Evolutionary conservation across 23 red algal species (phyloP).

Genomic region (Gracilaria domingensis): DNA sequence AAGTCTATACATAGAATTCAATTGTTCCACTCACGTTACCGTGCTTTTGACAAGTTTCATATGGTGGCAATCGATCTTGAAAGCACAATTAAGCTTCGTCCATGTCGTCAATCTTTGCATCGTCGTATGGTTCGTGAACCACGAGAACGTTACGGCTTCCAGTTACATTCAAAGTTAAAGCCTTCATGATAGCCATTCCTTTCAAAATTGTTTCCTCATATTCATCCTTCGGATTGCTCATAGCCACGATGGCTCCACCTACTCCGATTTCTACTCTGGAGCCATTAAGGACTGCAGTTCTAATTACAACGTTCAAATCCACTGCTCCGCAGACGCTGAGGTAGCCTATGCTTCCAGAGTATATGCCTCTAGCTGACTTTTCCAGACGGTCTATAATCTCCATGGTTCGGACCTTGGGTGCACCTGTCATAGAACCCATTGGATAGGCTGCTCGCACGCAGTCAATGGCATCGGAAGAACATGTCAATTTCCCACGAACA

Average conservation of each 20-base stretch:
- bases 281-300: constrained; percentile 79
- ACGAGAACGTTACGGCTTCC: constrained; percentile 31
- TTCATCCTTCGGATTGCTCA: constrained; percentile 81
- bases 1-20: no score
- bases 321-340: constrained; percentile 76
- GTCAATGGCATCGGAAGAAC: constrained; percentile 75
- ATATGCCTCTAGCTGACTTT: constrained; percentile 78
- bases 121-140: constrained; percentile 3
- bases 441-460: constrained; percentile 88
- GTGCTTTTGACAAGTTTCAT: not conserved
- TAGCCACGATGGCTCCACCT: constrained; percentile 91
- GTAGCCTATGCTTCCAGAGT: constrained; percentile 96
- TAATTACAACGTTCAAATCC: constrained; percentile 98
- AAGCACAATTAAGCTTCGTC: not conserved
- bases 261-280: constrained; percentile 76
- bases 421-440: constrained; percentile 99
- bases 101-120: not conserved
- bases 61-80: not conserved
- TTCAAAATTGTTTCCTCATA: constrained; percentile 94
- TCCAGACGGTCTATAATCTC: constrained; percentile 92
- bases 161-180: constrained; percentile 49
- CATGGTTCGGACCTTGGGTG: constrained; percentile 95
- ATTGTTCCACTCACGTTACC: not conserved
- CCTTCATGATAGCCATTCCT: constrained; percentile 80
- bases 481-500: constrained; percentile 77